Evolutionary conservation across 2,329 filamentous ascomycete species (phyloP), one percentile per base, ranked within the genome.

Genomic region (Verticillium isaacii): DNA sequence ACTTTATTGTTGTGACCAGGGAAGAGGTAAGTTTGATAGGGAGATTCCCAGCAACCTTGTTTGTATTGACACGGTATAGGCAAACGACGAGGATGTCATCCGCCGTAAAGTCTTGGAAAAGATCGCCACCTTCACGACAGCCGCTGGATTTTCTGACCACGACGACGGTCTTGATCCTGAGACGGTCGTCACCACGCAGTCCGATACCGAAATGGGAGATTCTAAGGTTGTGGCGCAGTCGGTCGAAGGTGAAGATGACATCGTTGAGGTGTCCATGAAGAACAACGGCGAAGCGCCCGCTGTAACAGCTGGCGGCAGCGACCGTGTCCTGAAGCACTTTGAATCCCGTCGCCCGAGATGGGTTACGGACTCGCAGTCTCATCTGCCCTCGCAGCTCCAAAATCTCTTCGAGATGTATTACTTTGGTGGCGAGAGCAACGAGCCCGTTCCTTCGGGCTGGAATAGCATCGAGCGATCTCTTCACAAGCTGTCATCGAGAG

Each of bases 181-280:
- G 68, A 83, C 89, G 55, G 84, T 92, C 23, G 79, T 90, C 12
- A 86, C 88, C 61, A 88, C 80, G 17, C 81, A 79, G 23, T 88
- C 85, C 0, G 84, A 87, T 64, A 85, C 84, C 3, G 86, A 90
- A 65, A 89, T 87, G 4, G 85, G 84, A 11, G 90, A 90, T 66
- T 81, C 85, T 25, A 90, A 89, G 70, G 82, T 97, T 56, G 85
- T 89, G 62, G 89, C 92, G 55, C 84, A 86, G 32, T 97, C 93
- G 3, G 85, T 96, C 2, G 89, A 93, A 72, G 91, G 92, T 11
- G 94, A 97, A 73, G 93, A 97, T 64, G 92, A 92, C 64, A 86
- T 97, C 69, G 91, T 98, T 6, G 91, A 97, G 71, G 88, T 99
- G 17, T 91, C 90, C 0, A 93, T 97, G 89, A 66, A 70, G 60